phyloP scores from a whole-genome alignment of 176 grass and related monocot genomes.

The Puya raimondii region DNA sequence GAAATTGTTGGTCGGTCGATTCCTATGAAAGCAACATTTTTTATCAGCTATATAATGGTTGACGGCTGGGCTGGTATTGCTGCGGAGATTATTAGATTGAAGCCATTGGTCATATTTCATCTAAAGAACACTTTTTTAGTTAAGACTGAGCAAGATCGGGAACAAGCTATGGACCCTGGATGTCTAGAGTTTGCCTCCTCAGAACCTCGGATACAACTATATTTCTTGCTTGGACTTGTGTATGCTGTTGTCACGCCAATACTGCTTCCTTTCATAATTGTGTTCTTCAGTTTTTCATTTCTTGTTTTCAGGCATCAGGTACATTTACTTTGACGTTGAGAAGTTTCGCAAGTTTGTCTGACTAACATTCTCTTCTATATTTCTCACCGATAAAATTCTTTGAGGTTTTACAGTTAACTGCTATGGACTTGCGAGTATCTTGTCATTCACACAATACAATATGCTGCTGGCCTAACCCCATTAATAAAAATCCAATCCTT shows the following conservation, averaged over 20 bases:
- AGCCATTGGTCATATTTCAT: slow-evolving; percentile 72
- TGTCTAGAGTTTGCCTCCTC: slow-evolving; percentile 72
- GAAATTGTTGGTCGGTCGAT: slow-evolving; percentile 82
- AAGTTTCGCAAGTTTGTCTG: not conserved
- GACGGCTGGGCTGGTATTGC: slow-evolving; percentile 92
- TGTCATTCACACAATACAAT: too few relatives aligned
- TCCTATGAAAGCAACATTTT: slow-evolving; percentile 98
- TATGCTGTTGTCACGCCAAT: slow-evolving; percentile 80
- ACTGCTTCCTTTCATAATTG: slow-evolving; percentile 81
- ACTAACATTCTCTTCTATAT: not conserved
- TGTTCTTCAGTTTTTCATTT: slow-evolving; percentile 83
- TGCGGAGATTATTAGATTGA: slow-evolving; percentile 82
- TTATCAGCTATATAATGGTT: slow-evolving; percentile 91
- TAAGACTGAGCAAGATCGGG: slow-evolving; percentile 77
- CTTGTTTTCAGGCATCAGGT: slow-evolving; percentile 98
- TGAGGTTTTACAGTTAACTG: not conserved
- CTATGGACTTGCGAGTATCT: too few relatives aligned
- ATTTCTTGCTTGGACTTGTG: slow-evolving; percentile 91
- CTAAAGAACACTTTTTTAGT: slow-evolving; percentile 86
- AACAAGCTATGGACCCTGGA: slow-evolving; percentile 87
- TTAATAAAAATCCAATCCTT: too few relatives aligned
- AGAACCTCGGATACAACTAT: slow-evolving; percentile 80
- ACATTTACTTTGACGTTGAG: slow-evolving; percentile 14
- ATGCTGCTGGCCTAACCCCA: too few relatives aligned
- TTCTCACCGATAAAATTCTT: not conserved